Percentiles rank a stretch among this genome's conserved stretches.
Evolutionary conservation across 345 rosid genomes (phyloP).

Genomic region (Toxicodendron radicans): DNA sequence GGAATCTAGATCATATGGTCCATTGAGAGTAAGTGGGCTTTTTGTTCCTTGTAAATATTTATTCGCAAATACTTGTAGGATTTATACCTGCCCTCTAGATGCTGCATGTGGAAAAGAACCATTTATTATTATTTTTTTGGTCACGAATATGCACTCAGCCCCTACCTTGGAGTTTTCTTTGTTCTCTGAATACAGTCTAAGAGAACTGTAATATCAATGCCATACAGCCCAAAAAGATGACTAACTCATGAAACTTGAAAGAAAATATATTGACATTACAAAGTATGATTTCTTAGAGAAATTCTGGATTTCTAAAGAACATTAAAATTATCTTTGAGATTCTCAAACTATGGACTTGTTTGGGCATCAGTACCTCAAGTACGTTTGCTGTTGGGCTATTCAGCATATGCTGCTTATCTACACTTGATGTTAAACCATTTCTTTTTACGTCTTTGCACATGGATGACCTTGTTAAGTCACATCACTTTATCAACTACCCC

Average conservation of each 20-base stretch:
- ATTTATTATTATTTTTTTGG: no score
- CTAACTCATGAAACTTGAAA: background rate
- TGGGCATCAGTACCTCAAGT: background rate
- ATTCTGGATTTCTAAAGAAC: background rate
- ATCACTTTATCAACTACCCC: background rate
- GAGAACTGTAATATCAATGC: background rate
- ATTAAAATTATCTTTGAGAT: background rate
- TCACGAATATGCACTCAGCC: background rate
- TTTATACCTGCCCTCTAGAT: background rate
- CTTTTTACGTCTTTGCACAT: background rate
- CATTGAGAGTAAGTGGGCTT: background rate
- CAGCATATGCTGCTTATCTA: background rate
- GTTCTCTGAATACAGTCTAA: background rate
- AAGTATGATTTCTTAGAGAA: background rate
- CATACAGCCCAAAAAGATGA: background rate
- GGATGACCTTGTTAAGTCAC: background rate
- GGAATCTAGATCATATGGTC: slow-evolving; percentile 9
- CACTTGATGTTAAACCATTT: background rate
- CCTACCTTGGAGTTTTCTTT: background rate
- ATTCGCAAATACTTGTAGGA: background rate
- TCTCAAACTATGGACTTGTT: background rate
- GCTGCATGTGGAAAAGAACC: background rate
- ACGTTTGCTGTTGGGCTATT: background rate
- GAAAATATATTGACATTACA: background rate
- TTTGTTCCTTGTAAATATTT: background rate